A percentile compares a stretch with the other conserved stretches of the same genome.
These are phyloP conservation scores for Plasmodium gaboni DNA, from an alignment of 169 alveolate species.

Conservation along the genomic window DNA sequence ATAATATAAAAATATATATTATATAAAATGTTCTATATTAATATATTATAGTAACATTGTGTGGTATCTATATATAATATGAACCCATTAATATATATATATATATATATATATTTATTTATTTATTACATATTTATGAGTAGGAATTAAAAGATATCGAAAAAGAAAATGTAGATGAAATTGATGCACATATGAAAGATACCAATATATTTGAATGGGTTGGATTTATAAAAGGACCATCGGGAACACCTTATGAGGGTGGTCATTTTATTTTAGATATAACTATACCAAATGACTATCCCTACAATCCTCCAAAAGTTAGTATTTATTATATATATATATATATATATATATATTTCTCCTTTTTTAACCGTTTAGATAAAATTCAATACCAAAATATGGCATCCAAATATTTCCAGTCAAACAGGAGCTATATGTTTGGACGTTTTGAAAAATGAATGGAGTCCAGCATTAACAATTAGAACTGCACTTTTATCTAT, in stretches of 20 bases:
- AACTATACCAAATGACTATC: slow-evolving; percentile 95
- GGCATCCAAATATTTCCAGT: slow-evolving; percentile 97
- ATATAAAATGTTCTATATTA: too few relatives aligned
- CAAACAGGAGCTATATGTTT: slow-evolving; percentile 97
- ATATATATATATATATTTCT: background rate
- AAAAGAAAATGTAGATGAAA: slow-evolving; percentile 79
- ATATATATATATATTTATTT: background rate
- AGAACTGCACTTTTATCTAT: slow-evolving; percentile 95
- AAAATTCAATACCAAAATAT: slow-evolving; percentile 95
- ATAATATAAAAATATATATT: slow-evolving; percentile 2
- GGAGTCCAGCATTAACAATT: slow-evolving; percentile 98
- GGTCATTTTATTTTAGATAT: slow-evolving; percentile 94
- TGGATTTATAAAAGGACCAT: slow-evolving; percentile 93
- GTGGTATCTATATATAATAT: background rate
- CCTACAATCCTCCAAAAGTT: slow-evolving; percentile 91
- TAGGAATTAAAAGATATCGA: slow-evolving; percentile 85
- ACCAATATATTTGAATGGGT: slow-evolving; percentile 90
- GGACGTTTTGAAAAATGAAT: slow-evolving; percentile 95
- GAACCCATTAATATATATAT: background rate
- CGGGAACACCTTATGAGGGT: slow-evolving; percentile 95
- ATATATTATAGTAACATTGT: background rate
- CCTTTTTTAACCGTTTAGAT: slow-evolving; percentile 79
- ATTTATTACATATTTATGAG: background rate
- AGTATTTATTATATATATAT: slow-evolving; percentile 9
- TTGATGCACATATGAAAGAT: slow-evolving; percentile 89